Evolutionary conservation across 2,329 filamentous ascomycete species (phyloP).

Genomic region (Pezizomycotina sp.): DNA sequence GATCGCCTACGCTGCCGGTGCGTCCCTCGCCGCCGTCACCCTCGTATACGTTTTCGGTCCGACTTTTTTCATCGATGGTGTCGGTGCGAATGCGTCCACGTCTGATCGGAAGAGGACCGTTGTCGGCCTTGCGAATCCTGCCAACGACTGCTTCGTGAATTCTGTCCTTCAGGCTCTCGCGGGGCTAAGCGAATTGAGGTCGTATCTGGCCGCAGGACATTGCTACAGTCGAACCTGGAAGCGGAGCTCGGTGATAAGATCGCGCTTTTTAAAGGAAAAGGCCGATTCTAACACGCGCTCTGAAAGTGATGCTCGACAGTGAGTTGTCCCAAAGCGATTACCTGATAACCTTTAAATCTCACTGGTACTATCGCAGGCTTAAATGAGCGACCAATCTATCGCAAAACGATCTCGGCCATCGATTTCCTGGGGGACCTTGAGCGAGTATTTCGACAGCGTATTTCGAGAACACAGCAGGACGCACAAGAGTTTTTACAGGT

Average conservation of each 20-base stretch:
- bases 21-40: constrained; percentile 83
- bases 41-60: constrained; percentile 95
- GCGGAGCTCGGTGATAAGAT: constrained; percentile 3
- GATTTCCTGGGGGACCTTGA: constrained; percentile 72
- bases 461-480: constrained; percentile 90
- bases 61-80: constrained; percentile 60
- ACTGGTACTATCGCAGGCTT: constrained; percentile 35
- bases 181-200: constrained; percentile 69
- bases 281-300: constrained; percentile 65
- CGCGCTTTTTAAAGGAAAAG: constrained; percentile 12
- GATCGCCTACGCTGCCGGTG: constrained; percentile 85
- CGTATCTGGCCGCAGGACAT: constrained; percentile 81
- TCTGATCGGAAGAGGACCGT: constrained; percentile 60
- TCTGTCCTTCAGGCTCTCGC: constrained; percentile 86
- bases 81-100: constrained; percentile 24
- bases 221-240: constrained; percentile 29
- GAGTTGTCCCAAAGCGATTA: constrained; percentile 7
- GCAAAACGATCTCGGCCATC: constrained; percentile 81
- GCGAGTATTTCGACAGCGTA: constrained; percentile 69
- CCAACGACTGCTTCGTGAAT: constrained; percentile 84
- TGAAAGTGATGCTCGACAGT: constrained; percentile 78
- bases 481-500: constrained; percentile 95
- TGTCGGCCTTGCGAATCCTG: constrained; percentile 74
- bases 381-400: constrained; percentile 84
- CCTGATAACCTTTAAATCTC: constrained; percentile 1